Conservation (phyloP, 306 rosid species). For the Trifolium fragiferum region DNA sequence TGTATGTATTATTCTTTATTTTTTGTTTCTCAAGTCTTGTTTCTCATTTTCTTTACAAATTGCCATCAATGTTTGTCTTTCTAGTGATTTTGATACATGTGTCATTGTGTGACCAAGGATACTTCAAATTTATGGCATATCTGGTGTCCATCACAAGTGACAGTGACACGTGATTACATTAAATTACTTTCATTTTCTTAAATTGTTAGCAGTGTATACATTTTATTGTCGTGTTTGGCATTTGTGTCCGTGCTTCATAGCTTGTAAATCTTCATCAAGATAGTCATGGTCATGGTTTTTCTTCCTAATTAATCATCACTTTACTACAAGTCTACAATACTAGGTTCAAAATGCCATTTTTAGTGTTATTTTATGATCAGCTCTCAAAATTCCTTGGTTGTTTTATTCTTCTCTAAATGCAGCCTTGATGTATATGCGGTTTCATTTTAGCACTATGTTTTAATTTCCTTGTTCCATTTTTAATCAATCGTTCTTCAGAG, state of each 20-base stretch:
- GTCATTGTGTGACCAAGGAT: too few relatives aligned
- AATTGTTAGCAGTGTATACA: too few relatives aligned
- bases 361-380: neutral
- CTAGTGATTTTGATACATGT: conserved; percentile 1
- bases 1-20: conserved; percentile 48
- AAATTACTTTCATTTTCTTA: neutral
- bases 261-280: conserved; percentile 12
- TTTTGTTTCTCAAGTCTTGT: neutral
- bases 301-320: neutral
- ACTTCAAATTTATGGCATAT: too few relatives aligned
- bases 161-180: neutral
- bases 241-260: neutral
- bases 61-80: neutral
- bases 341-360: neutral
- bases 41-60: neutral
- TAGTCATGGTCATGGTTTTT: neutral
- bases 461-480: conserved; percentile 16
- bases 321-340: neutral
- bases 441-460: conserved; percentile 3
- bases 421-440: neutral
- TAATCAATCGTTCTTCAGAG: conserved; percentile 1
- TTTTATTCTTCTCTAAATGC: neutral
- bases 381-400: neutral
- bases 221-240: too few relatives aligned
- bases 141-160: too few relatives aligned